phyloP scores from a whole-genome alignment of 345 rosid species.

The Acer campestre region DNA sequence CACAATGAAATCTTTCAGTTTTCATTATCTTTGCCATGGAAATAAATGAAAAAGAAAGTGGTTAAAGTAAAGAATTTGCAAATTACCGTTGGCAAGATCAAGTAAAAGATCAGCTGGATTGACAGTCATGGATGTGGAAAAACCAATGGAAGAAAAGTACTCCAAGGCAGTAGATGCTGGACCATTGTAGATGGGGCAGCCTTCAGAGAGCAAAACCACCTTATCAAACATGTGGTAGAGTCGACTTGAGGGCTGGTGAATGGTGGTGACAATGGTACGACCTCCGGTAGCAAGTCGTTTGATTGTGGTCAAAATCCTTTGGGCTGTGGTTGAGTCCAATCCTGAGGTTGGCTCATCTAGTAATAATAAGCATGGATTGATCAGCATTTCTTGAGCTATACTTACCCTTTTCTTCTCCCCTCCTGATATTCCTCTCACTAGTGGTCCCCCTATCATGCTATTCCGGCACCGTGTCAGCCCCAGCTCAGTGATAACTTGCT shows the following conservation, averaged over 20 bases:
- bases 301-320: constrained; percentile 69
- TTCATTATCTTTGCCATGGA: neutral
- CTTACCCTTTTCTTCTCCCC: constrained; percentile 98
- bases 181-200: constrained; percentile 82
- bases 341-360: constrained; percentile 99
- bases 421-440: constrained; percentile 93
- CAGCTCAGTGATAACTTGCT: constrained; percentile 67
- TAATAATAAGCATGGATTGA: constrained; percentile 86
- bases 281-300: constrained; percentile 88
- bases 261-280: constrained; percentile 84
- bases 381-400: constrained; percentile 97
- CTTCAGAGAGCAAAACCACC: constrained; percentile 88
- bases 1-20: neutral
- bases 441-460: constrained; percentile 98
- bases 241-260: constrained; percentile 98
- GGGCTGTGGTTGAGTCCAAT: constrained; percentile 96
- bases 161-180: constrained; percentile 85
- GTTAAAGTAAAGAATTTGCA: neutral
- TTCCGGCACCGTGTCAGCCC: constrained; percentile 66
- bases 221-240: constrained; percentile 97
- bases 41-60: neutral
- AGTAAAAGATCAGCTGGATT: constrained; percentile 97
- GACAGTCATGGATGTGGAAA: constrained; percentile 79
- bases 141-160: constrained; percentile 85
- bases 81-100: constrained; percentile 94